phyloP scores from a whole-genome alignment of 257 asterid species.

The Gynochthodes officinalis region DNA sequence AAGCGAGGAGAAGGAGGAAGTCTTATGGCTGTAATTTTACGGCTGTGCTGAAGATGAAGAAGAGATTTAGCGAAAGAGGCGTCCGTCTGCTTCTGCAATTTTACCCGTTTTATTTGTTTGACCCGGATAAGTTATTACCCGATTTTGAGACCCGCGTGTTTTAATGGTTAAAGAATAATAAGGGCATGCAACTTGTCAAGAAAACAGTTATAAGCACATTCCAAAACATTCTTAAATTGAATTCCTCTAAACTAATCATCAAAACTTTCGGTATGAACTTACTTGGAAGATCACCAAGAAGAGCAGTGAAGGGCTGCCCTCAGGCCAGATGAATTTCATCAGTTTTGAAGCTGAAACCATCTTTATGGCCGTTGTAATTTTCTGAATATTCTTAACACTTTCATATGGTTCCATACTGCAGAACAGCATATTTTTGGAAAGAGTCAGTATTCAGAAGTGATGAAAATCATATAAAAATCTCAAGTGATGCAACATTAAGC shows the following conservation, averaged over 20 bases:
- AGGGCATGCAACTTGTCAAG: not conserved
- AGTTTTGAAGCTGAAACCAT: slow-evolving; percentile 99
- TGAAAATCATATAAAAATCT: not conserved
- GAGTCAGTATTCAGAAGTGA: slow-evolving; percentile 18
- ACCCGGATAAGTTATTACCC: no score
- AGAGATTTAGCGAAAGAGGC: no score
- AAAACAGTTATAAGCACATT: not conserved
- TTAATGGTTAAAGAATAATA: no score
- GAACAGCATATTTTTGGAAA: slow-evolving; percentile 19
- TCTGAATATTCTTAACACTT: slow-evolving; percentile 92
- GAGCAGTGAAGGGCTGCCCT: slow-evolving; percentile 99
- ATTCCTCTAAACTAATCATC: not conserved
- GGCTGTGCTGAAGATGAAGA: no score
- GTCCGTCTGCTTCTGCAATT: no score
- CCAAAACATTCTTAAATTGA: not conserved
- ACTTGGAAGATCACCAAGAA: slow-evolving; percentile 96
- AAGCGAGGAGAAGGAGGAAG: no score
- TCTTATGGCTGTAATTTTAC: no score
- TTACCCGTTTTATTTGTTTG: no score
- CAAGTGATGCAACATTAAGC: not conserved
- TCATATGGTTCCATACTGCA: slow-evolving; percentile 91
- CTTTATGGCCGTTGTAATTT: slow-evolving; percentile 99
- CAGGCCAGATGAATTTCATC: slow-evolving; percentile 90
- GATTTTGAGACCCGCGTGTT: no score
- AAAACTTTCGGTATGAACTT: slow-evolving; percentile 26